A percentile compares a stretch with the other conserved stretches of the same genome.
Evolutionary conservation across 2,329 filamentous ascomycete species (phyloP).

Genomic region (Xylariaceae sp.): DNA sequence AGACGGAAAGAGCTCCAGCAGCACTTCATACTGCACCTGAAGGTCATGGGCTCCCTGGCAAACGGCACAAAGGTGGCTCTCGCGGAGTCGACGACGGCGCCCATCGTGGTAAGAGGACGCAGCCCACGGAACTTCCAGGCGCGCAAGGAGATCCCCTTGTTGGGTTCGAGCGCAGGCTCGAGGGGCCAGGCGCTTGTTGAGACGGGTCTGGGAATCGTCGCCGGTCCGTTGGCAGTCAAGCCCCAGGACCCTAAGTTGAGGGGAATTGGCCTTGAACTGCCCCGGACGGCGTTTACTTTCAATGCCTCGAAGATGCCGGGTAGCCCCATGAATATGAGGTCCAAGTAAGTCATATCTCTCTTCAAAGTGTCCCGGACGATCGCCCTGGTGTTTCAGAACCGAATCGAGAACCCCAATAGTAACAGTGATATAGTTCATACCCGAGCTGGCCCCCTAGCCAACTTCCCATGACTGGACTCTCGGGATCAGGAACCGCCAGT

Average conservation of each 20-base stretch:
- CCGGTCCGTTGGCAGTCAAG: constrained; percentile 51
- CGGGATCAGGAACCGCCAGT: constrained; percentile 40
- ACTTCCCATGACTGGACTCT: constrained; percentile 45
- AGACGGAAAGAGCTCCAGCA: constrained; percentile 92
- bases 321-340: constrained; percentile 51
- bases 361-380: background rate
- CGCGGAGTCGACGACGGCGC: constrained; percentile 78
- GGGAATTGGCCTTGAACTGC: constrained; percentile 49
- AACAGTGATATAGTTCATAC: constrained; percentile 45
- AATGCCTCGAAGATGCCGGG: constrained; percentile 52
- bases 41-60: constrained; percentile 75
- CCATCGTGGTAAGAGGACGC: constrained; percentile 87
- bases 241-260: constrained; percentile 50
- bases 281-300: constrained; percentile 54
- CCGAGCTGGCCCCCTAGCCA: constrained; percentile 50
- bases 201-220: constrained; percentile 56
- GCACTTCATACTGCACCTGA: constrained; percentile 86
- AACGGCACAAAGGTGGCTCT: constrained; percentile 79
- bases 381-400: background rate
- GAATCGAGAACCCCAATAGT: constrained; percentile 21
- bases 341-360: too few relatives aligned
- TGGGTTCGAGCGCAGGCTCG: constrained; percentile 69
- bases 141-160: constrained; percentile 83
- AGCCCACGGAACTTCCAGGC: constrained; percentile 94
- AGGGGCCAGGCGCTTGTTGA: constrained; percentile 70